Base-by-base conservation (phyloP, 306 rosid genomes). In the Inga leiocalycina region DNA sequence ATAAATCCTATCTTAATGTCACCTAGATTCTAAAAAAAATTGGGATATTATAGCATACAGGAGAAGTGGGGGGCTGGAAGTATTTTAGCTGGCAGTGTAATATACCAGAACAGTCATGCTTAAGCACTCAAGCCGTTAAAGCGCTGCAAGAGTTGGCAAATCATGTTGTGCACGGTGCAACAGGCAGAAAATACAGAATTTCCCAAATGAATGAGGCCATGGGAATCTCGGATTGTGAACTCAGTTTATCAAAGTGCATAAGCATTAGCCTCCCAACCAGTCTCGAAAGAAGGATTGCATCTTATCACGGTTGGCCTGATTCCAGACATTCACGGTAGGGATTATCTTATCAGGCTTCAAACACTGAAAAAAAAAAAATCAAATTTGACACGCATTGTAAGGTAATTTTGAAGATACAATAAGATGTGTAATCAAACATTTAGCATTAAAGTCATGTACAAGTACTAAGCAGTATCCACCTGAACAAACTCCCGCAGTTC, bases 401-500 rank as follows among this genome's bases (percentile, higher is more conserved):
- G 39, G 81, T 39, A 81, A 64, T 35, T 79, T 56, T 51, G 52
- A 61, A 67, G 46, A 20, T 62, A 43, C 7, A 45, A 64, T 51
- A 45, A 45, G 61, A 78, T 41, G 79, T 44, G 41, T 48, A 71
- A 20, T 70, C 82, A 43, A 72, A 68, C 67, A 70, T 54, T 59
- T 22, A 43, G 22, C 13, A 17, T 4, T 16, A n/a, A 73, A 79
- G 73, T 51, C 69, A 82, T 35, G 68, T 12, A 22, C 37, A 19
- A 10, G 6, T 19, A n/a, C 32, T 15, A 57, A 68, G 54, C 56
- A 82, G 69, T 69, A 72, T 45, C 35, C 76, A 89, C 92, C 92
- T 89, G 86, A 80, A 89, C 88, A 89, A 89, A 89, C 71, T 87
- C 90, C 71, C 19, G 87, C 81, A 89, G 79, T 78, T 89, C 92